Evolutionary conservation across 2,329 filamentous ascomycete genomes (phyloP).

Genomic region (Scortechinia acanthostroma): DNA sequence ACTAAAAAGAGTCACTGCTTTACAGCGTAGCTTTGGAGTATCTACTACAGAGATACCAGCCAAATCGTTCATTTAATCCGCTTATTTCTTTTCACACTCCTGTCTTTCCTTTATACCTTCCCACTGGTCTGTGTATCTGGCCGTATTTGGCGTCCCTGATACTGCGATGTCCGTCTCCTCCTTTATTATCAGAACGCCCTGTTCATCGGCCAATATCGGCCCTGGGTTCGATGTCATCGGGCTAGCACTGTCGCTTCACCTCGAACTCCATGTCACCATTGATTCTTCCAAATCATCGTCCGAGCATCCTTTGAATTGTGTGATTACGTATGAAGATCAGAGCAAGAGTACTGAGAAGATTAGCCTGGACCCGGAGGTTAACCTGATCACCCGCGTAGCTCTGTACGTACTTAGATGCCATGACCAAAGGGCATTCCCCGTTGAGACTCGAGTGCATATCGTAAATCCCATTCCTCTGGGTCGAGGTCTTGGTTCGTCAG

Average conservation of each 20-base stretch:
- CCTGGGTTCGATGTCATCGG: conserved; percentile 72
- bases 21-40: no score
- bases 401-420: conserved; percentile 69
- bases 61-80: no score
- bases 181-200: conserved; percentile 48
- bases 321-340: conserved; percentile 60
- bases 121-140: no score
- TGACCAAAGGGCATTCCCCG: conserved; percentile 55
- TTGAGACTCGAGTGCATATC: conserved; percentile 62
- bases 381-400: conserved; percentile 67
- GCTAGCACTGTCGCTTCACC: conserved; percentile 64
- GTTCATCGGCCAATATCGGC: conserved; percentile 72
- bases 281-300: conserved; percentile 25
- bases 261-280: conserved; percentile 60
- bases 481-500: conserved; percentile 65
- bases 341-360: conserved; percentile 49
- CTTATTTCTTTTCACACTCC: no score
- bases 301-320: conserved; percentile 49
- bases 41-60: no score
- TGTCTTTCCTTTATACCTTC: no score
- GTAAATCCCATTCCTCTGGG: conserved; percentile 67
- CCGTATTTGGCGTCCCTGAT: no score
- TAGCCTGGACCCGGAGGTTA: conserved; percentile 54
- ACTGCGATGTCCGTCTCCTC: no score
- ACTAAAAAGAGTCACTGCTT: no score